Base-by-base conservation (phyloP, 2,329 filamentous ascomycete species). In the Thelonectria blattea region DNA sequence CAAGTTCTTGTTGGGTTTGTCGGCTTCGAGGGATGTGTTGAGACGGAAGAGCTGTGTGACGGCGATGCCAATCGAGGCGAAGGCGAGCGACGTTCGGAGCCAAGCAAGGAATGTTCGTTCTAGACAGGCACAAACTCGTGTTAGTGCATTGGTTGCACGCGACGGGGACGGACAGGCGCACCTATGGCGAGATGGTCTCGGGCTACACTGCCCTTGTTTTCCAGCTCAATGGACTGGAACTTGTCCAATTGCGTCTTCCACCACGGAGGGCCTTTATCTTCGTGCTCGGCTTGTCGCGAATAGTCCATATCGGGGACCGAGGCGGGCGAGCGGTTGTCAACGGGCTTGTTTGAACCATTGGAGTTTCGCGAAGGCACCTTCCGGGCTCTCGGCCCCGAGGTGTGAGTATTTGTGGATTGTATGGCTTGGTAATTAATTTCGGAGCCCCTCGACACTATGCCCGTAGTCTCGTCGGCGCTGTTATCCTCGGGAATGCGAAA, bases 81-180 rank as follows among this genome's bases (percentile, higher is more conserved):
- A 95, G 22, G 90, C 88, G 37, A 95, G 83, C 2, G 90, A 93
- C 3, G 91, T 95, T 53, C 91, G 86, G 45, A 95, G 83, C 91
- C 91, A 95, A 56, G 91, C 91, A 32, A 95, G 85, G 75, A 94
- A 95, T 0, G 91, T 95, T 18, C 91, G 85, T 76, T 95, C 91
- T 93, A 66, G 15, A 10, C 7, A n/a, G 15, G 18, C 14, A 22
- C 22, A 30, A 30, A 17, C 27, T 47, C 15, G n/a, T 22, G 15
- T 68, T 42, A 69, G 61, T n/a, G 3, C 7, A 17, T 37, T 10
- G 34, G 9, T 42, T 3, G 30, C 17, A n/a, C 9, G 11, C 22
- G 11, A 42, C 4, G n/a, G 30, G 9, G 22, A 14, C 18, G 12
- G 14, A 39, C 30, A 9, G 15, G 18, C 47, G 30, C 77, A 93